Evolutionary conservation across 441 rosid genomes (phyloP).

Genomic region (Biscutella laevigata): DNA sequence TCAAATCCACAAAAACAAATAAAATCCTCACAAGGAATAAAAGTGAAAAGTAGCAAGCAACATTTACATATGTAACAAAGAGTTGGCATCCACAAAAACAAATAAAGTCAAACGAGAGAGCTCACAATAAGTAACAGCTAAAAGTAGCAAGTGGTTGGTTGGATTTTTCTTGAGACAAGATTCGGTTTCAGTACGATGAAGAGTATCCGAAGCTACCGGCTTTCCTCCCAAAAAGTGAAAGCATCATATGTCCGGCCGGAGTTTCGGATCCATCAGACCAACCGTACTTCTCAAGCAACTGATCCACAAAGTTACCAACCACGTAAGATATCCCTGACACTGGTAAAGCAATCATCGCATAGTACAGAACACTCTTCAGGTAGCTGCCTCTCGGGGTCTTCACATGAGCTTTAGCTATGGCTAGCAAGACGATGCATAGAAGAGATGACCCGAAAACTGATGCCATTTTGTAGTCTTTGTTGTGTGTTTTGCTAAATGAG

Average conservation of each 20-base stretch:
- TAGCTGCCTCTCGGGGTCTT: constrained; percentile 38
- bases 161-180: background rate
- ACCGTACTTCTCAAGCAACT: constrained; percentile 41
- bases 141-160: background rate
- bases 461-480: constrained; percentile 54
- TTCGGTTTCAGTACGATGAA: constrained; percentile 5
- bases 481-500: constrained; percentile 48
- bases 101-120: background rate
- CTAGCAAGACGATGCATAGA: constrained; percentile 50
- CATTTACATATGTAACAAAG: too few species aligned
- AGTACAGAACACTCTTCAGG: constrained; percentile 37
- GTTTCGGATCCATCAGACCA: constrained; percentile 33
- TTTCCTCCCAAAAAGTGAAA: constrained; percentile 25
- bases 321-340: constrained; percentile 55
- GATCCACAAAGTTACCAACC: constrained; percentile 41
- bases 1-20: too few species aligned
- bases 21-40: too few species aligned
- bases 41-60: too few species aligned
- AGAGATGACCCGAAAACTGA: constrained; percentile 55
- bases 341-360: constrained; percentile 31
- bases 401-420: constrained; percentile 54
- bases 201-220: constrained; percentile 16
- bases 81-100: too few species aligned
- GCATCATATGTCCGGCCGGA: constrained; percentile 9
- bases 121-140: background rate